Evolutionary conservation across 2,329 filamentous ascomycete species (phyloP), one percentile per base, ranked within the genome.

Genomic region (Calonectria naviculata): DNA sequence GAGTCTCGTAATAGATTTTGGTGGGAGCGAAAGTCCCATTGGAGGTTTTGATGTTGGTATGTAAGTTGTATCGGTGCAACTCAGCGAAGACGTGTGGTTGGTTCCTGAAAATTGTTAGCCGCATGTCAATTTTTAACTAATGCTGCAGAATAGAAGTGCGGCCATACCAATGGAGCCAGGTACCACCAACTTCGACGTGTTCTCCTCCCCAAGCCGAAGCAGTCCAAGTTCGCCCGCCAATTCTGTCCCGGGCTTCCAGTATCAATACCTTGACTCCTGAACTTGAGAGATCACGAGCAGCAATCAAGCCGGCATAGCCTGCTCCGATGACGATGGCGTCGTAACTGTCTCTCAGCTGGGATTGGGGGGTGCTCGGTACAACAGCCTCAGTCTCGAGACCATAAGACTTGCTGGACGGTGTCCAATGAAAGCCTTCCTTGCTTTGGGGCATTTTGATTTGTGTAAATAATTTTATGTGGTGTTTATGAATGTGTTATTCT

Each of bases 151-250:
- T 10, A 17, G 5, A 9, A 42, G 56, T 13, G 2, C n/a, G 19
- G 19, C 8, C 17, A 19, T 62, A 62, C 80, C 79, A 81, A 65
- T 83, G 81, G 1, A 84, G 77, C 82, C 82, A 85, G 1, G 83
- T 84, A 0, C 83, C 83, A 13, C 83, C 83, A 80, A 85, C 82
- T 64, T 85, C 83, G 29, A 81, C 75, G 0, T 79, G 76, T 21
- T 77, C 31, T 34, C 31, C 78, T 13, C 80, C 80, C 3, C 80
- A 31, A 61, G 72, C 72, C 9, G 76, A 71, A 0, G 80, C 80
- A 0, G 80, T 82, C 82, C 82, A 84, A 21, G 82, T 83, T 10
- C 82, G 79, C 3, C 83, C 83, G 12, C 83, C 83, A 49, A 84
- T 82, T 4, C 83, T 80, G 66, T 84, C 82, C 1, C 83, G 79